Base-by-base conservation (phyloP, 2,329 filamentous ascomycete genomes). In the Cytospora mali region DNA sequence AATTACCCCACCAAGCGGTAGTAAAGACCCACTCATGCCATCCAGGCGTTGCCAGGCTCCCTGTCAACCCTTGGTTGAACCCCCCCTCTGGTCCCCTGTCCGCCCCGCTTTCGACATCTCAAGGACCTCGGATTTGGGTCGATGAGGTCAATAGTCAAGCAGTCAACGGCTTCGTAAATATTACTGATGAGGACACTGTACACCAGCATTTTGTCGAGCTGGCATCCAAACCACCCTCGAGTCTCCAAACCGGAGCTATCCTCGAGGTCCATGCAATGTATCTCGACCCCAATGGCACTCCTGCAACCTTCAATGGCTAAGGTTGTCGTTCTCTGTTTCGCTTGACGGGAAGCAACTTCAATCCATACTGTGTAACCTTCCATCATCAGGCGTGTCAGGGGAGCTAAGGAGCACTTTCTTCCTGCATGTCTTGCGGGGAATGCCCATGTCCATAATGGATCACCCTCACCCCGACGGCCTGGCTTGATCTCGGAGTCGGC, bases 371-470 rank as follows among this genome's bases (percentile, higher is more conserved):
- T 49, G 51, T 23, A 42, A 39, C 62, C 54, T n/a, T n/a, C 55
- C 61, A 62, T 52, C 59, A 39, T 50, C n/a, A 18, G 21, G 28
- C n/a, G n/a, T n/a, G 31, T 28, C 7, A 25, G 23, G 29, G 31
- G 48, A 23, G 48, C 35, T 39, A 31, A 48, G 31, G 42, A 46
- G 50, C 50, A 42, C 57, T 48, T n/a, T 55, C 55, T 48, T 52
- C 52, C 55, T 57, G 60, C 61, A 62, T 46, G 31, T n/a, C 42
- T 51, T 63, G 61, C 63, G 63, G 63, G 63, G 63, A 63, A 48
- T 48, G 58, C 53, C 63, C 63, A 62, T 65, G 63, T 57, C 61
- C 25, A 27, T 25, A 35, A 56, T 62, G 46, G 57, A 54, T 21
- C 60, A 46, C 54, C 54, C 59, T 55, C 35, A 58, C 60, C 61